Evolutionary conservation across 169 alveolate species (phyloP), one percentile per base, ranked within the genome.

Genomic region (Plasmodium berghei): DNA sequence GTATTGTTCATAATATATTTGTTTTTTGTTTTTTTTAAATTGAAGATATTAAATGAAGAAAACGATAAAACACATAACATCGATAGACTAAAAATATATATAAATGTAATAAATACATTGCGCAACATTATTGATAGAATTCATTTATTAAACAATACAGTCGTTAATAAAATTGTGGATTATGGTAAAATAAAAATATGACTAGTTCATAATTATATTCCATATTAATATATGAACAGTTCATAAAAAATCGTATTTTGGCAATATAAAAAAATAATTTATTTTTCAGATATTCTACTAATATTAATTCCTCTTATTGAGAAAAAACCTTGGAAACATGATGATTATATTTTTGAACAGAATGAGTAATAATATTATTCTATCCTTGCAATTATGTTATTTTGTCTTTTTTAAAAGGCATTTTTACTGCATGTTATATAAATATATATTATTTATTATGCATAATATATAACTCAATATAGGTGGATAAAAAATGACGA

Each of bases 401-500:
- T 71, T 71, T 48, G 28, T 58, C 45, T 54, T 34, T 64, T 18
- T 52, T 18, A 12, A 20, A 14, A 52, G 0, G 42, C 8, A 42
- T 9, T 54, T 6, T 24, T 12, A 40, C 1, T 58, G 8, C 8
- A 22, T 20, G 42, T 56, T 40, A 20, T 45, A 18, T 42, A 1
- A 48, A 46, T 55, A 45, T 4, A 16, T n/a, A 59, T 46, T 61
- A 67, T 3, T 67, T 14, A 8, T 52, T 40, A 28, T 40, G 4
- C 40, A 28, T 28, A 28, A 28, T 28, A 34, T 34, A 34, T 34
- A 34, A 34, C 14, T 49, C 22, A 14, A 73, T 18, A 28, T 71
- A 80, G 90, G 45, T 80, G 90, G 90, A 42, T 80, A 52, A 80
- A 55, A 55, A 70, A 28, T 42, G 90, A 80, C 14, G 90, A 70